Evolutionary conservation across 2,329 filamentous ascomycete genomes (phyloP), one percentile per base, ranked within the genome.

Genomic region (Scortechinia acanthostroma): DNA sequence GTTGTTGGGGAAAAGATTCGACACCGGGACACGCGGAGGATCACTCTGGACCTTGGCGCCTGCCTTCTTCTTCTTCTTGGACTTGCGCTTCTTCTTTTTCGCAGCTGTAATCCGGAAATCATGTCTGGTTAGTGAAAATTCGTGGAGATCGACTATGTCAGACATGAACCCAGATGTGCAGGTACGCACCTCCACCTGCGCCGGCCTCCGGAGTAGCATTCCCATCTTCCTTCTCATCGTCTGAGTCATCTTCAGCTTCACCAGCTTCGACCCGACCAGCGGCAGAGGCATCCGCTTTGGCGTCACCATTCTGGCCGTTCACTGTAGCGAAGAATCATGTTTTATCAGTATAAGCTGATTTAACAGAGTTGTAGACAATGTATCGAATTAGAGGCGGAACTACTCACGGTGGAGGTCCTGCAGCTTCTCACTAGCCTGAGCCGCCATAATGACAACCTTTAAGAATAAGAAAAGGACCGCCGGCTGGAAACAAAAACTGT

Each of bases 21-120:
- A 81, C 25, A 94, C 65, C 35, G 80, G 74, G 20, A 93, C 81
- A 40, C 86, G 80, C 2, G 88, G 88, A 22, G 88, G 88, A 44
- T 79, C 74, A n/a, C 84, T 85, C 66, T 94, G 88, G 42, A 74
- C 73, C 46, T 85, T 88, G 44, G 82, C 73, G 15, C 62, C 61
- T 63, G 73, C 75, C 66, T 76, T 74, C 62, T 81, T 86, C 60
- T 82, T 77, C 67, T 80, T 84, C 73, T 83, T 88, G 74, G 88
- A 89, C 74, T 91, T 91, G 70, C 35, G 35, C 35, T 40, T 40
- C 35, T 40, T 40, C 35, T 40, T 40, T 17, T 40, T 40, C 20
- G 10, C 17, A 17, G 35, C 35, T 10, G 35, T 19, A 13, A 30
- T 40, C 35, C 10, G 10, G 35, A 10, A n/a, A 30, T n/a, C 10